Conservation (phyloP, 306 rosid genomes). For the Arachis hypogaea region DNA sequence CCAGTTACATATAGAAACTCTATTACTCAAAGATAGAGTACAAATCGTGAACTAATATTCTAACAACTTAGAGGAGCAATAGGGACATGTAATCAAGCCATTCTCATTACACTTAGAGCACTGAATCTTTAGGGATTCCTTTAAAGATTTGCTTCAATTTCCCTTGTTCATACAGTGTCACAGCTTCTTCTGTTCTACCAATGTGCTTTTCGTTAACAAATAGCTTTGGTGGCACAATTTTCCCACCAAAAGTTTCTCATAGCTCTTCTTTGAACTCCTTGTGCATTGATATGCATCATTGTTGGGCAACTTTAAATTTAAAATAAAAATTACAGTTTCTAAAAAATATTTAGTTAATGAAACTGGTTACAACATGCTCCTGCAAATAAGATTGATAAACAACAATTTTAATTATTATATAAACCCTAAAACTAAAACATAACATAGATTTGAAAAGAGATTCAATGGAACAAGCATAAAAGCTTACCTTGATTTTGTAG, state of each 20-base stretch:
- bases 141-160: constrained; percentile 58
- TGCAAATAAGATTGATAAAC: no score
- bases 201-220: constrained; percentile 76
- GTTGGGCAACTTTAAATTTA: no score
- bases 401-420: no score
- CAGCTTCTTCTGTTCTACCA: constrained; percentile 80
- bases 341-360: background rate
- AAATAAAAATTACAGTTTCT: no score
- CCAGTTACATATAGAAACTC: constrained; percentile 38
- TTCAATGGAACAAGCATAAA: no score
- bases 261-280: constrained; percentile 73
- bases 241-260: constrained; percentile 56
- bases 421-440: no score
- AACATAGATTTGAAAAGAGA: no score
- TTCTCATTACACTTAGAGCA: constrained; percentile 83
- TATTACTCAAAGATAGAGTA: constrained; percentile 14
- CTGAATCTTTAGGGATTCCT: constrained; percentile 55
- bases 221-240: constrained; percentile 73
- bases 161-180: constrained; percentile 75
- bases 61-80: constrained; percentile 61
- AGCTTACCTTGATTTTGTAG: no score
- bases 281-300: constrained; percentile 63
- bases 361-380: background rate
- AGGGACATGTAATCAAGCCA: constrained; percentile 78
- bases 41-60: constrained; percentile 18